phyloP scores from a whole-genome alignment of 495 filamentous ascomycete genomes.

The Lophium mytilinum region DNA sequence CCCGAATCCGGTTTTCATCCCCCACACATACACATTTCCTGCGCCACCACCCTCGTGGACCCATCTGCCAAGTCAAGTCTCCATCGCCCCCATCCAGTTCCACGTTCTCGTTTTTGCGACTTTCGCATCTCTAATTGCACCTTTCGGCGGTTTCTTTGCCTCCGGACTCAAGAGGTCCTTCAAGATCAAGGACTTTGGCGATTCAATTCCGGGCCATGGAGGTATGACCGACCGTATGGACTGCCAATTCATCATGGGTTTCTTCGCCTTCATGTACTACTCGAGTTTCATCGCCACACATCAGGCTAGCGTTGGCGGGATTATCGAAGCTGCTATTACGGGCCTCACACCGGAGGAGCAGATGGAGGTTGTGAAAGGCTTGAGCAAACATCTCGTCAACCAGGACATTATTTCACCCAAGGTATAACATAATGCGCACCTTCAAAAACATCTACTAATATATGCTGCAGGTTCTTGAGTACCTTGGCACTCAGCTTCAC shows the following conservation, averaged over 20 bases:
- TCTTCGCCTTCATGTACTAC: conserved; percentile 97
- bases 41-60: conserved; percentile 50
- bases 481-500: not conserved
- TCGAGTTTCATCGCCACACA: conserved; percentile 91
- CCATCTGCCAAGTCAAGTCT: conserved; percentile 49
- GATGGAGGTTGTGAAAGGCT: conserved; percentile 73
- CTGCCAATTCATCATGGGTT: conserved; percentile 99
- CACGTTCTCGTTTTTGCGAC: conserved; percentile 86
- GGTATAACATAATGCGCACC: not conserved
- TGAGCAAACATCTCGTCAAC: conserved; percentile 79
- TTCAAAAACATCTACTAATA: too few species aligned
- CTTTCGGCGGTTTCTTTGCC: conserved; percentile 98
- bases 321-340: conserved; percentile 83
- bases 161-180: conserved; percentile 97
- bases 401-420: conserved; percentile 56
- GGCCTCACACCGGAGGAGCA: conserved; percentile 79
- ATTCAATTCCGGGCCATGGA: conserved; percentile 94
- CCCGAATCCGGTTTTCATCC: conserved; percentile 87
- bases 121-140: conserved; percentile 94
- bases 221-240: conserved; percentile 99
- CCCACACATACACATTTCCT: conserved; percentile 74
- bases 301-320: conserved; percentile 68
- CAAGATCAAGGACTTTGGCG: conserved; percentile 99
- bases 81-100: conserved; percentile 85
- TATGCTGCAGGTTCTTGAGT: conserved; percentile 8